These are phyloP conservation scores for Coemansia sp. DNA, from an alignment of 192 early-diverging fungal genomes.

Conservation along the genomic window DNA sequence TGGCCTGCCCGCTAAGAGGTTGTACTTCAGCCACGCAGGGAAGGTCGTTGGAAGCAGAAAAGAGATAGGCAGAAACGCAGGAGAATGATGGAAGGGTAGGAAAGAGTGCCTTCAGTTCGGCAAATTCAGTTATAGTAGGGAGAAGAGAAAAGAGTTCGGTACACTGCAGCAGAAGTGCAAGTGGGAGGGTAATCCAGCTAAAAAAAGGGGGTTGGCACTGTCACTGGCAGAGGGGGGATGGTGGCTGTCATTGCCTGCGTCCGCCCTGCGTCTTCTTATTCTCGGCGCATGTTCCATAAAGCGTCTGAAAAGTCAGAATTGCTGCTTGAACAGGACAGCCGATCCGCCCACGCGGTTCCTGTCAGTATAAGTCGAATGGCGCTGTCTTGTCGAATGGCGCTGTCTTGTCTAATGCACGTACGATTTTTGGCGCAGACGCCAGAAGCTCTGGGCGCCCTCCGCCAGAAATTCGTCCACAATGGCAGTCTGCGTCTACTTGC, in stretches of 20 bases:
- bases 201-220: not conserved
- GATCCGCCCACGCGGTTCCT: not conserved
- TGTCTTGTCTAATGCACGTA: not conserved
- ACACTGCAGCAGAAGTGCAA: not conserved
- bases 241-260: conserved; percentile 11
- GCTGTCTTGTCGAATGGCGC: not conserved
- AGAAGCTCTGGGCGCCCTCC: not conserved
- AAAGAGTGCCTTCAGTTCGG: not conserved
- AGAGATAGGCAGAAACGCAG: not conserved
- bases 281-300: not conserved
- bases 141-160: not conserved
- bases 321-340: not conserved
- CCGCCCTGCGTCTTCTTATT: conserved; percentile 10
- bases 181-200: too few relatives aligned
- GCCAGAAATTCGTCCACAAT: not conserved
- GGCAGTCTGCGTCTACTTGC: not conserved
- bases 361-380: not conserved
- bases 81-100: conserved; percentile 1
- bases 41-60: not conserved
- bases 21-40: not conserved
- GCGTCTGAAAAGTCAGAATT: not conserved
- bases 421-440: not conserved
- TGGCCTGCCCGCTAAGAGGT: not conserved
- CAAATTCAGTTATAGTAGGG: not conserved
- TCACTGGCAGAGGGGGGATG: not conserved